Evolutionary conservation across 768 basidiomycete species (phyloP), one percentile per base, ranked within the genome.

Genomic region (Boletus huronensis): DNA sequence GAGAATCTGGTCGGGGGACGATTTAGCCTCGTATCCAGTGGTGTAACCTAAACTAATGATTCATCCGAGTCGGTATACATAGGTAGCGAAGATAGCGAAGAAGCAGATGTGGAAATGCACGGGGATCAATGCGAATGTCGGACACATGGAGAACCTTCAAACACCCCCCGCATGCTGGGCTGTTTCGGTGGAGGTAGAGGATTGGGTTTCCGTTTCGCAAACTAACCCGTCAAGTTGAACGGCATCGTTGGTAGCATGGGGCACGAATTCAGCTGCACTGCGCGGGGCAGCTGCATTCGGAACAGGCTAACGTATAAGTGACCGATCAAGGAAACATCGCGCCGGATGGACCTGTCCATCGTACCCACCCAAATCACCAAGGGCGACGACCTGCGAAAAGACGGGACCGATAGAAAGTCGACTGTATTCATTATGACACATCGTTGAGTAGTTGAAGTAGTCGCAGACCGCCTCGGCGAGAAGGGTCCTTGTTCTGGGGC

Each of bases 11-110:
- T 83, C 74, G 0, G 80, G 82, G 48, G 77, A 84, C 10, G 59
- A 57, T 0, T 87, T 85, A 1, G 81, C 85, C 68, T 88, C 87
- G 10, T 84, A 70, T 19, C 84, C 83, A n/a, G 78, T 88, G 8
- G 82, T 75, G 50, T 82, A 88, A 26, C 87, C 84, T 86, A 50
- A 21, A 53, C 3, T 36, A 43, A 31, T 1, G 35, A 49, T 35
- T 19, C 31, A 10, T n/a, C n/a, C 21, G 1, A 31, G 29, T 43
- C 0, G 6, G 14, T 26, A 21, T n/a, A 11, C 34, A n/a, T n/a
- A n/a, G n/a, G 1, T 8, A 31, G n/a, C 16, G n/a, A n/a, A n/a
- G n/a, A n/a, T n/a, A n/a, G n/a, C n/a, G n/a, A 31, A 8, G 32
- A 14, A n/a, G 6, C 6, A 26, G 8, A 16, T 7, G 7, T 44